phyloP scores from a whole-genome alignment of 371 early-diverging fungal species.

The Batkoa obscura region DNA sequence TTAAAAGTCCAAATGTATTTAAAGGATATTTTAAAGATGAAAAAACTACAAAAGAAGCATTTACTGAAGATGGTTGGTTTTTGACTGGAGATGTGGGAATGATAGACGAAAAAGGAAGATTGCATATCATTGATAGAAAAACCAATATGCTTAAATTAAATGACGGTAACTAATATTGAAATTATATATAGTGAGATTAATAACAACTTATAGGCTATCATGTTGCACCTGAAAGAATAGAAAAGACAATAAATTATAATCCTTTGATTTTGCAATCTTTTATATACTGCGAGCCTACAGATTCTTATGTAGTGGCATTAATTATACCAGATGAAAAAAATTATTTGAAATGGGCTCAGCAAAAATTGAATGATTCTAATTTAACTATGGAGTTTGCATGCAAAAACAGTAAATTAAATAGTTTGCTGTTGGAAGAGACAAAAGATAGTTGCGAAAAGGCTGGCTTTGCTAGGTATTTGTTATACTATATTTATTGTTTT shows the following conservation, averaged over 20 bases:
- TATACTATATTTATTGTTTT: too few species aligned
- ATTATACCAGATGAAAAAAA: conserved; percentile 59
- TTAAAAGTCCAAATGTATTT: conserved; percentile 63
- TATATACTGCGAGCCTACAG: conserved; percentile 74
- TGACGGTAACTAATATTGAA: conserved; percentile 97
- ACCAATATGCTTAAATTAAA: conserved; percentile 76
- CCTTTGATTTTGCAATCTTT: conserved; percentile 31
- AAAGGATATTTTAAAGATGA: conserved; percentile 63
- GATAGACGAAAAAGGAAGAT: conserved; percentile 42
- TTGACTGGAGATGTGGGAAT: conserved; percentile 90
- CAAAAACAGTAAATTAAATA: too few species aligned
- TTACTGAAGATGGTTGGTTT: conserved; percentile 80
- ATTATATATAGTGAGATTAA: too few species aligned
- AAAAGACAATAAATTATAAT: conserved; percentile 11
- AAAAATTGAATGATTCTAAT: too few species aligned
- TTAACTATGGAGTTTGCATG: too few species aligned
- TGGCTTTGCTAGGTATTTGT: too few species aligned
- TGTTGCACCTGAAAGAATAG: conserved; percentile 88
- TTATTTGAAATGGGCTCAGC: conserved; percentile 19
- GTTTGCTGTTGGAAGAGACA: too few species aligned
- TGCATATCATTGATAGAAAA: conserved; percentile 64
- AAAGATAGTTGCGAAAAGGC: too few species aligned
- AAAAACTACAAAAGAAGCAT: conserved; percentile 47
- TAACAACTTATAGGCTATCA: too few species aligned
- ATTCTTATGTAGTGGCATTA: conserved; percentile 57